Base-by-base conservation (phyloP, 1,139 yeast genomes). In the Blastobotrys raffinosifermentans region DNA sequence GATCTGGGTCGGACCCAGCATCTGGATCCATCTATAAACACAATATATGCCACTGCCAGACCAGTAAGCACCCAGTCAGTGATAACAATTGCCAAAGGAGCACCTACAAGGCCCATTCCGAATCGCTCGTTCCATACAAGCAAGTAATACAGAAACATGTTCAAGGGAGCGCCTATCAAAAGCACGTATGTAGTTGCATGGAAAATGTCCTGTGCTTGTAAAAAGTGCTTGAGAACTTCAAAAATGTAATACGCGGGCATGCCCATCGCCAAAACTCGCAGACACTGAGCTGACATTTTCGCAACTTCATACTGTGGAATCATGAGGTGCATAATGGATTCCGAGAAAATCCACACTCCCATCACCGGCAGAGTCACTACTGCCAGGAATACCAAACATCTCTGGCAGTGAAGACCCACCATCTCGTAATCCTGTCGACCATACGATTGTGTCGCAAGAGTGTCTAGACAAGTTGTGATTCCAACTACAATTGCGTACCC, bases 141-240 rank as follows among this genome's bases (percentile, higher is more conserved):
- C n/a, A 77, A 54, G 69, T 81, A 85, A 46, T 89, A 84, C 37
- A 82, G 56, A 8, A 77, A 52, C 4, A 83, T 71, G 58, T 89
- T 86, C 19, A 83, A 50, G 0, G 96, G 96, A 0, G 96, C 91
- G 51, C 89, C 76, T 8, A 86, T 61, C 32, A 84, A 67, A 29
- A 87, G 62, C 4, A 86, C 81, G 21, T 83, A 78, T 1, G 94
- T 82, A 3, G 93, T 84, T 0, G 96, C 96, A 51, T 84, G 93
- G 65, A 85, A 87, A 18, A 86, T 83, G 5, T 94, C 94, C 59
- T 89, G 96, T 0, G 94, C 89, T 61, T 87, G 96, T 41, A 89
- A 61, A 53, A 76, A 87, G 45, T 94, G 71, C 57, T 87, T 87
- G 19, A 83, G 74, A 48, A 79, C 77, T 58, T 89, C 96, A 59